Base-by-base conservation (phyloP, 208 protist genomes). In the Leptomonas pyrrhocoris region DNA sequence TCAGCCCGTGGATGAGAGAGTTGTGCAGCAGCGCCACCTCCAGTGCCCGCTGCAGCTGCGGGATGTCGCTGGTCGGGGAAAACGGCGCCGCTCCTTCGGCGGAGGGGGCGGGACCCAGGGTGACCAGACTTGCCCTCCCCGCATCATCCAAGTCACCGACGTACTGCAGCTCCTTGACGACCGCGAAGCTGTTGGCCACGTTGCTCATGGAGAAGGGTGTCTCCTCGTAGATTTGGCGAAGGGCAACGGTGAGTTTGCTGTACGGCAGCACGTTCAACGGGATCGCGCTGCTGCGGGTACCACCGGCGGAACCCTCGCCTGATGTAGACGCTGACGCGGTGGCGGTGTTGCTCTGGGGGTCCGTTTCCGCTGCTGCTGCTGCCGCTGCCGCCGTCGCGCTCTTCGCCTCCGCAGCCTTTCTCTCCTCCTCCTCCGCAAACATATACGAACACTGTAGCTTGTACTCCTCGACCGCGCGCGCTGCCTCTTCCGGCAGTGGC, bases 121-220 rank as follows among this genome's bases (percentile, higher is more conserved):
- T 54, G 31, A 73, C 45, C n/a, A 58, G 31, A 21, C 49, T 61
- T 15, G 55, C 53, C 31, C 38, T 59, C 36, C 68, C 74, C 0
- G 67, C 45, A 15, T 49, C 38, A 25, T 74, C 74, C 36, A 81
- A 58, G 27, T 85, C 77, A 46, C 83, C 85, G 5, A 85, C 77
- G 66, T 85, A 90, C 51, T 80, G 79, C 48, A 95, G 66, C 66
- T 88, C 86, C 69, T 90, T 93, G 23, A 95, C 71, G 31, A 86
- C 90, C 19, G 86, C 83, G 61, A 95, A 90, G 51, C 80, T 80
- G 49, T 89, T 91, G 56, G 81, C 80, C 21, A 95, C 38, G 67
- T 93, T 80, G 54, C 34, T 73, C 45, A 84, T 73, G 2, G 86
- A 89, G 60, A 91, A 95, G 1, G 90, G 83, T 15, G 81, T 94